These are phyloP conservation scores for Hypomyces rosellus DNA, from an alignment of 2,329 filamentous ascomycete genomes.

Conservation along the genomic window DNA sequence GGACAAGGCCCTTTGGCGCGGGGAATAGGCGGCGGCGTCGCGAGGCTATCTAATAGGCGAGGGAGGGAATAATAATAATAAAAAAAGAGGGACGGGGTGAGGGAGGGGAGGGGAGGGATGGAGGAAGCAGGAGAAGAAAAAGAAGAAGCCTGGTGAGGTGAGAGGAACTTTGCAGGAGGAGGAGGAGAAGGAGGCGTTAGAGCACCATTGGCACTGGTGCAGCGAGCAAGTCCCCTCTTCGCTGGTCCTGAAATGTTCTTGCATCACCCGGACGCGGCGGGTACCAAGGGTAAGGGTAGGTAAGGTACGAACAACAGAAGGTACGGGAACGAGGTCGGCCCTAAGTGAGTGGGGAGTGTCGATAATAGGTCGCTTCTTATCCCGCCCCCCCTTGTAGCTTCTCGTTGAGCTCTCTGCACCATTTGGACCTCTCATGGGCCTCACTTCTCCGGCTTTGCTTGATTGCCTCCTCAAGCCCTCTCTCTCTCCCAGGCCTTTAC, in stretches of 20 bases:
- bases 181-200: too few relatives aligned
- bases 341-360: neutral
- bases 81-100: neutral
- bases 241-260: conserved; percentile 8
- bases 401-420: too few relatives aligned
- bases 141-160: neutral
- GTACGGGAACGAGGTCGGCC: conserved; percentile 3
- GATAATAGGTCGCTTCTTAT: too few relatives aligned
- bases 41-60: conserved; percentile 7
- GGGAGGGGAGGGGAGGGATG: neutral
- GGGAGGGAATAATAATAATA: too few relatives aligned
- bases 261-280: neutral
- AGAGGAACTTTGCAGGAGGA: too few relatives aligned
- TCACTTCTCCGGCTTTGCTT: too few relatives aligned
- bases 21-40: conserved; percentile 6
- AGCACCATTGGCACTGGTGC: too few relatives aligned
- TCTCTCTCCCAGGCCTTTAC: too few relatives aligned
- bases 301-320: neutral
- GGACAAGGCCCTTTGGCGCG: conserved; percentile 7
- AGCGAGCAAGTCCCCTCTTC: too few relatives aligned
- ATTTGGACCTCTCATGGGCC: too few relatives aligned
- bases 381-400: too few relatives aligned
- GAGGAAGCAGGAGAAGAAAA: neutral
- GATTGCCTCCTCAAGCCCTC: too few relatives aligned
- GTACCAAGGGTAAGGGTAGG: conserved; percentile 2